Evolutionary conservation across 139 green algal species (phyloP).

Genomic region (Cymbomonas tetramitiformis): DNA sequence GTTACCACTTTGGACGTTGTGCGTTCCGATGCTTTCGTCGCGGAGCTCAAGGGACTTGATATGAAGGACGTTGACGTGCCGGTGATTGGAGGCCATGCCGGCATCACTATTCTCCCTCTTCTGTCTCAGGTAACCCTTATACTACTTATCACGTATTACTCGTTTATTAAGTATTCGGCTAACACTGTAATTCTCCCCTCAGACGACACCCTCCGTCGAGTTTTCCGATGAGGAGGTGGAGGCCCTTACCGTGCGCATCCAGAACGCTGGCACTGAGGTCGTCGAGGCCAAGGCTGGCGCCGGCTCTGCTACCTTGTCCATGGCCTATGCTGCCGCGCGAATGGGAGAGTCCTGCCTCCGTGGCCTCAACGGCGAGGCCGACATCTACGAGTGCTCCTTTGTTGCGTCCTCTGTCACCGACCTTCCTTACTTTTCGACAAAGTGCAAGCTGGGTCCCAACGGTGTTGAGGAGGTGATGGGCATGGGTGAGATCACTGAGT

Average conservation of each 20-base stretch:
- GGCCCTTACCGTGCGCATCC: conserved; percentile 67
- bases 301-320: conserved; percentile 90
- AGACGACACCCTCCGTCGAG: conserved; percentile 58
- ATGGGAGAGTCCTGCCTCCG: conserved; percentile 86
- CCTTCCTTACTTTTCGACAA: conserved; percentile 77
- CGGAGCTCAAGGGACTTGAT: conserved; percentile 38
- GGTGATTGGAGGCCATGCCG: conserved; percentile 90
- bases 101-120: conserved; percentile 92
- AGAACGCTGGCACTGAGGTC: conserved; percentile 95
- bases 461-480: conserved; percentile 68
- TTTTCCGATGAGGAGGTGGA: conserved; percentile 70
- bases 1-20: conserved; percentile 92
- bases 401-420: conserved; percentile 65
- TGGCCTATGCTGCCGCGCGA: conserved; percentile 92
- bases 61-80: conserved; percentile 67
- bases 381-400: conserved; percentile 78
- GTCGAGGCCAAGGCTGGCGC: conserved; percentile 77
- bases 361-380: conserved; percentile 68
- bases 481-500: conserved; percentile 52
- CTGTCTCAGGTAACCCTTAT: conserved; percentile 89
- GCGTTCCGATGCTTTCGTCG: conserved; percentile 88
- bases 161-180: no score
- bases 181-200: no score
- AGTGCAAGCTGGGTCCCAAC: conserved; percentile 48
- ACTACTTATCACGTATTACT: no score